These are phyloP conservation scores for Fusarium scirpi DNA, from an alignment of 2,329 filamentous ascomycete genomes.

Conservation along the genomic window DNA sequence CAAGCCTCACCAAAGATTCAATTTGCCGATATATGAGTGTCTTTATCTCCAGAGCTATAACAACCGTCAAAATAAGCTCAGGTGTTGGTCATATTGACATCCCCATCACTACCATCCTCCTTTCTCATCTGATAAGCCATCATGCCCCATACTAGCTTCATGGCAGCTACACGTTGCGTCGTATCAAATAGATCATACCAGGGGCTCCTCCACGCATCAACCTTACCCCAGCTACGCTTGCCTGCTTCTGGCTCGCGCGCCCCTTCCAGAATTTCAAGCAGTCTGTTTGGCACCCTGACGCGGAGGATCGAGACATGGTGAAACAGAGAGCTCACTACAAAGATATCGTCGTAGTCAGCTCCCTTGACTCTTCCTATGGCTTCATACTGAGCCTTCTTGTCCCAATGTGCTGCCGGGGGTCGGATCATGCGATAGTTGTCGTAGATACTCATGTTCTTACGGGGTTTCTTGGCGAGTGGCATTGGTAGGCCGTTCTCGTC, in stretches of 20 bases:
- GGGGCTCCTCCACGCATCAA: conserved; percentile 67
- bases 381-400: conserved; percentile 68
- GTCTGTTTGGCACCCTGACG: conserved; percentile 66
- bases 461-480: conserved; percentile 59
- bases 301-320: conserved; percentile 71
- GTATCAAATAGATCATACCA: conserved; percentile 72
- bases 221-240: conserved; percentile 61
- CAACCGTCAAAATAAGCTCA: conserved; percentile 12
- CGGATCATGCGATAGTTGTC: conserved; percentile 73
- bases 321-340: conserved; percentile 70
- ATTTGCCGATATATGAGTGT: neutral
- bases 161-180: conserved; percentile 67
- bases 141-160: conserved; percentile 69
- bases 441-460: conserved; percentile 69
- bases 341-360: conserved; percentile 69
- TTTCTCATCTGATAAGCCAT: conserved; percentile 71
- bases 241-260: conserved; percentile 50
- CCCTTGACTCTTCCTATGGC: conserved; percentile 65
- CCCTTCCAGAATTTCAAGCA: conserved; percentile 67
- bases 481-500: conserved; percentile 44
- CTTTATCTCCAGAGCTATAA: neutral
- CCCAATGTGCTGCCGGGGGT: conserved; percentile 69
- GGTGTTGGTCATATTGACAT: conserved; percentile 48
- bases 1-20: neutral
- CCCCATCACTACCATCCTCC: conserved; percentile 39